These are phyloP conservation scores for Prunus kanzakura DNA, from an alignment of 306 rosid genomes.

Conservation along the genomic window DNA sequence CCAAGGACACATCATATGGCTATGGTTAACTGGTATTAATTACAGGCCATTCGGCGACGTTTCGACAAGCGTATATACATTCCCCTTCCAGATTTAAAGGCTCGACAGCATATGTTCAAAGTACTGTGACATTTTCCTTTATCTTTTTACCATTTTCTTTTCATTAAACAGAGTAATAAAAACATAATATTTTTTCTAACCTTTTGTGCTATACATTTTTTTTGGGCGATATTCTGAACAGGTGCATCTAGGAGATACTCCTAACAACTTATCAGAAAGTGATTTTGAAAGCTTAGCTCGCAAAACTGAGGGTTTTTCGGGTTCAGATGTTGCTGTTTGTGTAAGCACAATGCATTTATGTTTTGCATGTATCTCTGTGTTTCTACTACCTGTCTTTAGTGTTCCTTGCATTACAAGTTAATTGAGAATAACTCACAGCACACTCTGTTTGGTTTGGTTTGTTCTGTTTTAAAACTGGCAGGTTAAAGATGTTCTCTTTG, in stretches of 20 bases:
- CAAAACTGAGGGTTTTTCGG: constrained; percentile 89
- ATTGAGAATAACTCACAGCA: background rate
- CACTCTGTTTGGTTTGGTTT: background rate
- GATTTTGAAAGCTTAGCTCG: constrained; percentile 86
- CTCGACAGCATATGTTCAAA: constrained; percentile 98
- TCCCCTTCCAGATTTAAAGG: constrained; percentile 93
- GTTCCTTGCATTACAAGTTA: background rate
- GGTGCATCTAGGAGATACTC: constrained; percentile 99
- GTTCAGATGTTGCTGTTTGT: constrained; percentile 95
- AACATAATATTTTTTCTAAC: background rate
- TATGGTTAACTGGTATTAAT: constrained; percentile 31
- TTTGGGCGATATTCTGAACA: constrained; percentile 31
- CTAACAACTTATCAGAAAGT: constrained; percentile 76
- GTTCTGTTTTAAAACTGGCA: constrained; percentile 23
- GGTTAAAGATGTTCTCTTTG: constrained; percentile 98
- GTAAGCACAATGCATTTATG: constrained; percentile 55
- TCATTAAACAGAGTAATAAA: background rate
- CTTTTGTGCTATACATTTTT: background rate
- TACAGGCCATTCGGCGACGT: constrained; percentile 97
- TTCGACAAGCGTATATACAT: constrained; percentile 98
- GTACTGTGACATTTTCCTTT: constrained; percentile 36
- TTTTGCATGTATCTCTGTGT: background rate
- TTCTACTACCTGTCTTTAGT: background rate
- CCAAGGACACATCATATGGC: constrained; percentile 6
- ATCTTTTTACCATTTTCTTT: constrained; percentile 9